Base-by-base conservation (phyloP, 2,329 filamentous ascomycete genomes). In the Myriosclerotinia curreyana region DNA sequence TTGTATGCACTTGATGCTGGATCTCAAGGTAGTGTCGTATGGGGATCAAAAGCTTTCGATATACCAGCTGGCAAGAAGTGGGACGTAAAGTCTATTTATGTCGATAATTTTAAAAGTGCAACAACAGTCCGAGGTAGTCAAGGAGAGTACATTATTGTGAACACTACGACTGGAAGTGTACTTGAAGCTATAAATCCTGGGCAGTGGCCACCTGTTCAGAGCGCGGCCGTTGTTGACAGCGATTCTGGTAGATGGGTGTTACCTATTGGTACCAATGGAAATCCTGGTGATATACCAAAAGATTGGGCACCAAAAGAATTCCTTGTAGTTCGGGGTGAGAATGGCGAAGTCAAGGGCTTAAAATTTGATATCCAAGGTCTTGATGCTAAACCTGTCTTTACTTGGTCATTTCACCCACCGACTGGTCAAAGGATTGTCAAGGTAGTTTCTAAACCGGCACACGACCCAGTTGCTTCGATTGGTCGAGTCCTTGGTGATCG, bases 401-500 rank as follows among this genome's bases (percentile, higher is more conserved):
- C 83, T 0, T 99, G 95, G 95, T 85, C 83, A 38, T 92, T 98
- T 71, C 76, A 83, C 31, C 84, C 91, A 11, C 81, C 85, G 0
- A 72, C 80, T 1, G 86, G 85, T 14, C 85, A 96, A 74, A 85
- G 81, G 65, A 86, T 98, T 62, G 79, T 88, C 8, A 79, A 83
- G 52, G 81, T 95, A 48, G 87, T 87, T 2, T 82, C 87, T 22
- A 84, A 88, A 55, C 87, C 91, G 12, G 74, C 83, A 2, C 89
- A 94, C 68, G 93, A 99, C 71, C 92, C 92, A 0, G 87, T 98
- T 55, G 94, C 95, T 3, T 98, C 95, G 0, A 96, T 99, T 70
- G 95, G 95, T 12, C 92, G 91, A 65, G 95, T 98, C 1, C 84
- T 99, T 28, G 93, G 92, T 34, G 90, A 99, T 73, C 86, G 95